These are phyloP conservation scores for Apophysomyces ossiformis DNA, from an alignment of 371 early-diverging fungal species.

Conservation along the genomic window DNA sequence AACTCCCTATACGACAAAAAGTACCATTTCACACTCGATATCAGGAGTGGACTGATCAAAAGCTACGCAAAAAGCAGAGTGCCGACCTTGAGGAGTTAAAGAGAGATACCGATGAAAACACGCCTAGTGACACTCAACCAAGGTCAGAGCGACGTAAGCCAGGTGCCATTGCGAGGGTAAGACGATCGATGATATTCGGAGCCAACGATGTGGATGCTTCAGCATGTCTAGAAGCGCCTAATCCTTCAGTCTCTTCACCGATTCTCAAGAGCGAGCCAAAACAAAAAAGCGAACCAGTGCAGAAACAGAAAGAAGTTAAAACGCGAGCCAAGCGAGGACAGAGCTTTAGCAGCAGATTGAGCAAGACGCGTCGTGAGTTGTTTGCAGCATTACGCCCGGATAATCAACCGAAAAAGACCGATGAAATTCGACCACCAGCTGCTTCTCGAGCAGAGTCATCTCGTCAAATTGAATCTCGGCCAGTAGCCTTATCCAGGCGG, in stretches of 20 bases:
- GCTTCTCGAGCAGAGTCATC: constrained; percentile 7
- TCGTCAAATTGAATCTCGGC: background rate
- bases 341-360: constrained; percentile 7
- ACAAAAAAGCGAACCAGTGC: background rate
- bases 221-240: background rate
- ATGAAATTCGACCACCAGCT: constrained; percentile 6
- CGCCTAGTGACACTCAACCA: background rate
- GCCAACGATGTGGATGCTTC: background rate
- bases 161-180: constrained; percentile 4
- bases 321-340: constrained; percentile 3
- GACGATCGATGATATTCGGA: constrained; percentile 6
- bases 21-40: constrained; percentile 41
- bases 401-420: background rate
- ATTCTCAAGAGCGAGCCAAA: background rate
- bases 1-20: constrained; percentile 26
- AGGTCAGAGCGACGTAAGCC: background rate
- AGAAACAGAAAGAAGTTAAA: background rate
- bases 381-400: constrained; percentile 5
- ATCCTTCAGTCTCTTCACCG: constrained; percentile 7
- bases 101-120: background rate
- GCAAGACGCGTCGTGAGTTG: constrained; percentile 3
- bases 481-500: constrained; percentile 16
- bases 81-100: background rate
- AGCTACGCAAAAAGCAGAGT: background rate
- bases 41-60: constrained; percentile 41